Evolutionary conservation across 176 grass and related monocot genomes (phyloP).

Genomic region (Phoenix dactylifera): DNA sequence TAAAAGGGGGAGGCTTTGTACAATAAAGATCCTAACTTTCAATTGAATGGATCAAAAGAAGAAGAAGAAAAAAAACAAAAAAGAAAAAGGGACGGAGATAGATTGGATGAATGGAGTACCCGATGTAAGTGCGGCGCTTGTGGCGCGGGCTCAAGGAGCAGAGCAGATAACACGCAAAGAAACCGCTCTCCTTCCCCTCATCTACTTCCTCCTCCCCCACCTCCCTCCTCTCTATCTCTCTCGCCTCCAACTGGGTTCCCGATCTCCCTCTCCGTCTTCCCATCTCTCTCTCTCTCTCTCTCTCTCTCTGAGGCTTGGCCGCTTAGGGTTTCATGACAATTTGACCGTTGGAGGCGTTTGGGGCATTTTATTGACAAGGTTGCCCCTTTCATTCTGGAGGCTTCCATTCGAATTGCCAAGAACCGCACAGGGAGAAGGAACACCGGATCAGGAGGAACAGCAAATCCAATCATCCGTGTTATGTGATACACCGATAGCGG

Average conservation of each 20-base stretch:
- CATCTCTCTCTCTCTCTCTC: neutral
- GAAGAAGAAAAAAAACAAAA: neutral
- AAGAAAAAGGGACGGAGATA: neutral
- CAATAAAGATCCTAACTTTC: too few relatives aligned
- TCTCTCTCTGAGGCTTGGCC: neutral
- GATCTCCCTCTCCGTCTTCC: neutral
- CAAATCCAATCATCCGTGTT: too few relatives aligned
- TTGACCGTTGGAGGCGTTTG: too few relatives aligned
- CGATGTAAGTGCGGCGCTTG: slow-evolving; percentile 75
- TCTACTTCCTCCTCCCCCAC: neutral
- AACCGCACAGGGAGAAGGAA: too few relatives aligned
- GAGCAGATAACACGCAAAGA: slow-evolving; percentile 93
- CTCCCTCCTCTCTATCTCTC: neutral
- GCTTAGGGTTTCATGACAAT: too few relatives aligned
- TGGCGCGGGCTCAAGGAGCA: slow-evolving; percentile 56
- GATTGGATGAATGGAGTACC: slow-evolving; percentile 20
- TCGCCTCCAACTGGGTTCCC: neutral
- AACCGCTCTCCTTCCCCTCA: slow-evolving; percentile 19
- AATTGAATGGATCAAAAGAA: slow-evolving; percentile 2
- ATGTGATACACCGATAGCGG: too few relatives aligned
- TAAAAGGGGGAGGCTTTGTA: too few relatives aligned
- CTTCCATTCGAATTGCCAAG: too few relatives aligned
- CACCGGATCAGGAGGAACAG: too few relatives aligned
- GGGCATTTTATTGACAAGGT: too few relatives aligned
- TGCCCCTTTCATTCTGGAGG: too few relatives aligned